Evolutionary conservation across 78 protist species (phyloP), one percentile per base, ranked within the genome.

Genomic region (Mantamonas sphyraenae): DNA sequence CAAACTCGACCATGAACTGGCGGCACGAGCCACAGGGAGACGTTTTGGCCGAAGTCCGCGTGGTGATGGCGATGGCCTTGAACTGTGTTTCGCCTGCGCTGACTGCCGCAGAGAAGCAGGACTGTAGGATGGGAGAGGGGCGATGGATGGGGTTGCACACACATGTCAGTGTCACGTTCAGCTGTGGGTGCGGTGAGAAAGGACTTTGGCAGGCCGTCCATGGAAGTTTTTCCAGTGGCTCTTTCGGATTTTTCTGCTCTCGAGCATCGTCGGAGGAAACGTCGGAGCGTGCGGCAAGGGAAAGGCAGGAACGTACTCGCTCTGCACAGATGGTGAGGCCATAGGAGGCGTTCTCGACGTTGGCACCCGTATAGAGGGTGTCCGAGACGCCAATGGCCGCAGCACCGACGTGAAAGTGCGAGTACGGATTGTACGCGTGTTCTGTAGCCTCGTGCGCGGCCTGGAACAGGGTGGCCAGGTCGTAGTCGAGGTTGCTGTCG

Each of bases 241-340:
- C n/a, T n/a, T n/a, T n/a, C n/a, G n/a, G n/a, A n/a, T n/a, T n/a
- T n/a, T n/a, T n/a, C n/a, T n/a, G n/a, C n/a, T n/a, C n/a, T n/a
- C n/a, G n/a, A n/a, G n/a, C n/a, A n/a, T n/a, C n/a, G n/a, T n/a
- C n/a, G n/a, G n/a, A n/a, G n/a, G n/a, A n/a, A n/a, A n/a, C n/a
- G n/a, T n/a, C n/a, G n/a, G n/a, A n/a, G n/a, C n/a, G n/a, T n/a
- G n/a, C n/a, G n/a, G n/a, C n/a, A n/a, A n/a, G n/a, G n/a, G n/a
- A n/a, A n/a, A n/a, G n/a, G n/a, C n/a, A n/a, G n/a, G n/a, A n/a
- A n/a, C n/a, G n/a, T n/a, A n/a, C n/a, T 22, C 92, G 57, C 77
- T 91, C 95, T 45, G 95, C 95, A 63, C 95, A 91, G 75, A 88
- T 80, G 30, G 90, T 68, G 33, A 83, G 74, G 31, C 93, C 96